Conservation (phyloP, 164 flowering plant species). For the Euptelea pleiosperma region DNA sequence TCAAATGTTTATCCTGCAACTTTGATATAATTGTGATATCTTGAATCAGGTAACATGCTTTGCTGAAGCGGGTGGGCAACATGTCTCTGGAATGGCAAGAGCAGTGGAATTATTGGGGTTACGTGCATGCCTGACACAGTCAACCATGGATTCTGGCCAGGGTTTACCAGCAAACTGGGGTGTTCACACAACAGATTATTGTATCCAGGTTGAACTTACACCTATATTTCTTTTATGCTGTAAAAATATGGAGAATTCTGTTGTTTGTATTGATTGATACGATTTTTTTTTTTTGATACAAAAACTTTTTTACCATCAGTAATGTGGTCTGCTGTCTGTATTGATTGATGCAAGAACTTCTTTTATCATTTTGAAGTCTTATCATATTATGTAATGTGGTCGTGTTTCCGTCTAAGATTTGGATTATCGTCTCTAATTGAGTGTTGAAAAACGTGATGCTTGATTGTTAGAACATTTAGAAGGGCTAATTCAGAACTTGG, state of each 20-base stretch:
- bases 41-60: constrained; percentile 78
- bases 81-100: constrained; percentile 83
- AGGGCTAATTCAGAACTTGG: not conserved
- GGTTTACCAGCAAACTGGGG: constrained; percentile 77
- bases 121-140: constrained; percentile 75
- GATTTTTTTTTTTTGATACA: no score
- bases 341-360: no score
- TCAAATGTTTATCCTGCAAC: not conserved
- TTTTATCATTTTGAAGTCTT: no score
- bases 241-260: not conserved
- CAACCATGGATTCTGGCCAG: constrained; percentile 79
- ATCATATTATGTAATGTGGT: no score
- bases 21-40: not conserved
- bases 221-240: not conserved
- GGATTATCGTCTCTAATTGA: not conserved
- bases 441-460: not conserved
- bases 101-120: constrained; percentile 78
- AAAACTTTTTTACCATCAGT: no score
- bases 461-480: not conserved
- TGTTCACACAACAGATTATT: constrained; percentile 51
- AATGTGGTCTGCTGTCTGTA: no score
- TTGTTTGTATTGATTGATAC: not conserved
- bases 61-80: constrained; percentile 97
- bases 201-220: constrained; percentile 62
- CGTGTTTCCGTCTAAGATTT: no score